These are phyloP conservation scores for Neoboletus subvelutipes DNA, from an alignment of 768 basidiomycete genomes.

Conservation along the genomic window DNA sequence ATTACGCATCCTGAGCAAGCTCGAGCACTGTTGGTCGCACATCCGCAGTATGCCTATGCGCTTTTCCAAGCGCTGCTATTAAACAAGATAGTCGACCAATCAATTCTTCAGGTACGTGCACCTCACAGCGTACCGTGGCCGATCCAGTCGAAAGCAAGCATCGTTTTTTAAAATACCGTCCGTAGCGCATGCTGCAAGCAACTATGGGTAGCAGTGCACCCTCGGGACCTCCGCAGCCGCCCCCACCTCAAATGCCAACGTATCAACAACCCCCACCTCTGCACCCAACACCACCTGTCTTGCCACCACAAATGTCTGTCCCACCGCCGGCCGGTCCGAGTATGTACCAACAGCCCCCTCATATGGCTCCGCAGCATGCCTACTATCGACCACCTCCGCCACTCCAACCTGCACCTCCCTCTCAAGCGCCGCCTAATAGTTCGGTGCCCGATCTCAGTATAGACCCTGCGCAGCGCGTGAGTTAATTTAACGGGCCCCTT, in stretches of 20 bases:
- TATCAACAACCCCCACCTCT: slow-evolving; percentile 32
- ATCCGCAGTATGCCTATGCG: slow-evolving; percentile 95
- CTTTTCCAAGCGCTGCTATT: slow-evolving; percentile 92
- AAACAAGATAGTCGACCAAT: slow-evolving; percentile 90
- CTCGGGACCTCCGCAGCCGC: slow-evolving; percentile 30
- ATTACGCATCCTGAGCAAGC: slow-evolving; percentile 92
- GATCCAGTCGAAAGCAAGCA: neutral
- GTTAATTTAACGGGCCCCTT: slow-evolving; percentile 12
- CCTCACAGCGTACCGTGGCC: slow-evolving; percentile 6
- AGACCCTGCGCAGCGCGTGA: slow-evolving; percentile 52
- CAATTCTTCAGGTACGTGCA: slow-evolving; percentile 68
- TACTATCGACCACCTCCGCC: slow-evolving; percentile 29
- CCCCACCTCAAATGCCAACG: slow-evolving; percentile 32
- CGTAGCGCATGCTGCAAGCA: slow-evolving; percentile 54
- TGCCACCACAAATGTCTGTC: slow-evolving; percentile 34
- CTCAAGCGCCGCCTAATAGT: slow-evolving; percentile 28
- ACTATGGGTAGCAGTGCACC: slow-evolving; percentile 31
- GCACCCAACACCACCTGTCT: slow-evolving; percentile 34
- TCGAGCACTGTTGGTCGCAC: slow-evolving; percentile 66
- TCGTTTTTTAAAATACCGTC: slow-evolving; percentile 10
- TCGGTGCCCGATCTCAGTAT: slow-evolving; percentile 39
- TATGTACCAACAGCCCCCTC: slow-evolving; percentile 34
- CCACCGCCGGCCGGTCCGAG: slow-evolving; percentile 29
- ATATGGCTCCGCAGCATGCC: slow-evolving; percentile 32
- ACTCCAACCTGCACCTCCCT: slow-evolving; percentile 27